Evolutionary conservation across 768 basidiomycete genomes (phyloP), one percentile per base, ranked within the genome.

Genomic region (Hericium alpestre): DNA sequence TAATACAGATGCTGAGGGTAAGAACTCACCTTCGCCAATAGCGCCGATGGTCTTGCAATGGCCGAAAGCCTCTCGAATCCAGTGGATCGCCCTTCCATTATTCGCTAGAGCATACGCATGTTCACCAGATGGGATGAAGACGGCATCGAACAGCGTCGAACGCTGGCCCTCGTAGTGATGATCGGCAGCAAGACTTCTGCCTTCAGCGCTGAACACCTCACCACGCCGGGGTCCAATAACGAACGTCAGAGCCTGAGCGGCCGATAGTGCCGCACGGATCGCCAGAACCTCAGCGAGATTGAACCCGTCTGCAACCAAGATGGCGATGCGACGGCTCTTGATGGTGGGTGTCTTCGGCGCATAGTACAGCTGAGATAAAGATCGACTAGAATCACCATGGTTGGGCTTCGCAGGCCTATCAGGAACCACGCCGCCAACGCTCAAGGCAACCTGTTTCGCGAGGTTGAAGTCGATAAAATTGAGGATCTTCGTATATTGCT

Each of bases 31-130:
- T 66, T 81, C 77, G 10, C 90, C 92, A 49, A 86, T 74, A 1
- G 83, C 90, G 2, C 82, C 87, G 57, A 95, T 88, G 16, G 86
- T 68, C 72, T 93, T 93, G 71, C 82, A 85, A 69, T 93, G 92
- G 20, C 86, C 86, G 70, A 88, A 93, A 2, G 89, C 84, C 70
- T 93, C 91, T 48, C 87, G 79, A 3, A 87, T 79, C 76, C 86
- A 91, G 66, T 94, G 89, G n/a, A 90, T 71, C 8, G 77, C 77
- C 18, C 91, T 79, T 4, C 91, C 93, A 51, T 78, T 80, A 61
- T 75, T 74, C 8, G 72, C 65, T 38, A 92, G 75, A 65, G 80
- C 77, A n/a, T 73, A 76, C 65, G 84, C 83, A 38, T 74, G 72
- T 9, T 72, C 71, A 2, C 91, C 90, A 18, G 85, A 84, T 11